Conservation (phyloP, 2,329 filamentous ascomycete genomes). For the Pyrenochaeta sp. region DNA sequence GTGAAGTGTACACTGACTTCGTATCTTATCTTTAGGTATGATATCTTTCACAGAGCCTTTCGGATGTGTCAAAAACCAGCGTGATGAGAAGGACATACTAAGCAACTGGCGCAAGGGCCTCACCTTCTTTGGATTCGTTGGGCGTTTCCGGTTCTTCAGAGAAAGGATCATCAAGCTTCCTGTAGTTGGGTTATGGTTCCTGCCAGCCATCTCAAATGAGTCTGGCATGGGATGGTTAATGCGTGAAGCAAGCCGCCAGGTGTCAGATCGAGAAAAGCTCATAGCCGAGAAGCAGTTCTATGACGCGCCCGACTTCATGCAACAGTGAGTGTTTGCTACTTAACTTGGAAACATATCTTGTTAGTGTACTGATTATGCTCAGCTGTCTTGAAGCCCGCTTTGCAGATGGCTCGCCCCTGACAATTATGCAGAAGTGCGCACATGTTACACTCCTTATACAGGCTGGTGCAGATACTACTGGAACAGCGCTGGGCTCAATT, state of each 20-base stretch:
- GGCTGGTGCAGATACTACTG: conserved; percentile 49
- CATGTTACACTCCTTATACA: conserved; percentile 51
- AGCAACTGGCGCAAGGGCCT: conserved; percentile 50
- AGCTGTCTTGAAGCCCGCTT: conserved; percentile 47
- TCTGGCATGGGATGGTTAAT: conserved; percentile 51
- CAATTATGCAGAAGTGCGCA: conserved; percentile 41
- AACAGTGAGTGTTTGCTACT: conserved; percentile 29
- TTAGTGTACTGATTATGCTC: conserved; percentile 1
- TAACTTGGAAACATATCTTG: neutral
- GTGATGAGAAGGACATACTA: conserved; percentile 50
- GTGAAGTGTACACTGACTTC: no score
- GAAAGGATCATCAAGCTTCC: conserved; percentile 41
- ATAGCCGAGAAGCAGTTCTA: conserved; percentile 28
- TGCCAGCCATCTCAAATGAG: conserved; percentile 41
- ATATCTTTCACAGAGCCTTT: conserved; percentile 50
- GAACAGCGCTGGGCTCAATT: conserved; percentile 44
- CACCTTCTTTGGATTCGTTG: conserved; percentile 49
- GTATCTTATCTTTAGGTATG: conserved; percentile 20
- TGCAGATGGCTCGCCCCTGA: conserved; percentile 40
- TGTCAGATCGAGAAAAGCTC: conserved; percentile 37
- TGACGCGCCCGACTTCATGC: conserved; percentile 45
- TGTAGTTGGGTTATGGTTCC: conserved; percentile 32
- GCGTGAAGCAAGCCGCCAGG: conserved; percentile 46
- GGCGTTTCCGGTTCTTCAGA: conserved; percentile 47
- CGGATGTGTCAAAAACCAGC: conserved; percentile 51